These are phyloP conservation scores for Cordia subcordata DNA, from an alignment of 257 asterid species.

Conservation along the genomic window DNA sequence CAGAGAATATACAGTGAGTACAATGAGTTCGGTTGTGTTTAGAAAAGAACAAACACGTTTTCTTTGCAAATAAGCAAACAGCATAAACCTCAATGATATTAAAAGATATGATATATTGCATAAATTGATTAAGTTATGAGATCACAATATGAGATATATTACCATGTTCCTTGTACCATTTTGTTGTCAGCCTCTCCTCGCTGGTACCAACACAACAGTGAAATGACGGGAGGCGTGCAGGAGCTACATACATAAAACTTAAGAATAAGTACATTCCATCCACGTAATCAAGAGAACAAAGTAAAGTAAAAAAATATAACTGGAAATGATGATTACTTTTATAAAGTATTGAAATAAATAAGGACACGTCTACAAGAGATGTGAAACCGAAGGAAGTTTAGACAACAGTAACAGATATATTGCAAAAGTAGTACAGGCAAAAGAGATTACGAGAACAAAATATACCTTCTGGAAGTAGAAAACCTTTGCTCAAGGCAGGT, in stretches of 20 bases:
- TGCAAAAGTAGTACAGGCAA: no score
- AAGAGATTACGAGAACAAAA: no score
- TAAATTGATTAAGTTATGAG: background rate
- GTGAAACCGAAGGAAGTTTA: no score
- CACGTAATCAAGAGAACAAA: background rate
- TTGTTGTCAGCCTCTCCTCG: constrained; percentile 65
- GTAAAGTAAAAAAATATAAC: no score
- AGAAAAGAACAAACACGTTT: no score
- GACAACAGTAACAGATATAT: no score
- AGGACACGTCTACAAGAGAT: no score
- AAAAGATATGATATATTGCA: background rate
- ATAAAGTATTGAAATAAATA: no score
- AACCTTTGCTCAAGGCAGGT: constrained; percentile 92
- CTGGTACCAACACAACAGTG: constrained; percentile 81
- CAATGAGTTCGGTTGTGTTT: no score
- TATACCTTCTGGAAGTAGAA: constrained; percentile 84
- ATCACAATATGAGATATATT: constrained; percentile 5
- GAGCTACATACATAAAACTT: constrained; percentile 42
- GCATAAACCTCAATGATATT: background rate
- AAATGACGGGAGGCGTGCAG: constrained; percentile 78
- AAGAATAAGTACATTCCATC: background rate
- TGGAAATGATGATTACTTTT: no score
- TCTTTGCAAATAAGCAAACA: background rate
- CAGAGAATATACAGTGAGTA: no score
- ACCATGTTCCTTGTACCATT: constrained; percentile 87